Evolutionary conservation across 140 eudicot species (phyloP).

Genomic region (Flaveria floridana): DNA sequence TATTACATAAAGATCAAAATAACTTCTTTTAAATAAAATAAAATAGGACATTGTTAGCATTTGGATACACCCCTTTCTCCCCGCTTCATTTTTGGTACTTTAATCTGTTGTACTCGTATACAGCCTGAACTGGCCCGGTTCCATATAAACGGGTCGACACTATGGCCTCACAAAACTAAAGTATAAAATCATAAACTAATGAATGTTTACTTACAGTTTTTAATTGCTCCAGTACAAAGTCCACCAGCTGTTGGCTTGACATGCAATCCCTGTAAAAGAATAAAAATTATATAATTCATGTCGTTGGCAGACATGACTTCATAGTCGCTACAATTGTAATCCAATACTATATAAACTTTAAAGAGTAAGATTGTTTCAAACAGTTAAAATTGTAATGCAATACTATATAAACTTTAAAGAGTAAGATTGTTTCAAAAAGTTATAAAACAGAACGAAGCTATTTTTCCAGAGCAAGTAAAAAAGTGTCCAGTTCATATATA

Average conservation of each 20-base stretch:
- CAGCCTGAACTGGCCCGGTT: neutral
- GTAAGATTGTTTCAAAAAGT: neutral
- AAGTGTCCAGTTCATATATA: neutral
- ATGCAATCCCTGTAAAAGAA: conserved; percentile 81
- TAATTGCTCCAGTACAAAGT: conserved; percentile 63
- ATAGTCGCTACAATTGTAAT: neutral
- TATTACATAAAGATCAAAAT: too few relatives aligned
- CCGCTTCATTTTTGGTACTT: neutral
- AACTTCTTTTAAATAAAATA: neutral
- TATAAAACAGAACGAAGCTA: too few relatives aligned
- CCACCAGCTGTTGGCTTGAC: conserved; percentile 93
- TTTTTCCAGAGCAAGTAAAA: neutral
- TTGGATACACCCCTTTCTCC: neutral
- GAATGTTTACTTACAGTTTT: conserved; percentile 38
- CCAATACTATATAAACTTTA: neutral
- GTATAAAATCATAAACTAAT: neutral
- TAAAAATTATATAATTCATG: neutral
- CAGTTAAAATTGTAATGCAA: neutral
- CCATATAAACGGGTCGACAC: neutral
- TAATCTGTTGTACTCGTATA: neutral
- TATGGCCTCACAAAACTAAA: neutral
- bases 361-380: neutral
- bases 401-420: neutral
- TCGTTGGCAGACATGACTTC: neutral
- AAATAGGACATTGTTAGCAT: neutral